phyloP scores from a whole-genome alignment of 371 early-diverging fungal species.

The Lichtheimia ornata region DNA sequence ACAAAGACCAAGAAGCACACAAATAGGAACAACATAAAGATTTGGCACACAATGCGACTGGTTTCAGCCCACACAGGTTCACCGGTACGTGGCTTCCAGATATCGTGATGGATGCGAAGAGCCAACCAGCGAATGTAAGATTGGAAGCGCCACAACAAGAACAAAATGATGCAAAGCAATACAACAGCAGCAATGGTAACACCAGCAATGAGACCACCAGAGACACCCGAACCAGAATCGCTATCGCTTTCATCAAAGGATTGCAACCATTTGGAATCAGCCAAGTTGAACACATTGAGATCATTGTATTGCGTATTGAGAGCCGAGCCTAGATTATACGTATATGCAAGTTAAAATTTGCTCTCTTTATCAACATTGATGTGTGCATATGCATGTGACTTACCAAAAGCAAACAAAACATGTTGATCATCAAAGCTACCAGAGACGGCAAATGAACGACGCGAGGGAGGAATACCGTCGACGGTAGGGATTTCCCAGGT shows the following conservation, averaged over 20 bases:
- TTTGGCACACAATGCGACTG: slow-evolving; percentile 40
- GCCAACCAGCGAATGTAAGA: slow-evolving; percentile 39
- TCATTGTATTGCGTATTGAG: slow-evolving; percentile 47
- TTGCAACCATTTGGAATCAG: slow-evolving; percentile 33
- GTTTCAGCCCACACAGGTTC: slow-evolving; percentile 58
- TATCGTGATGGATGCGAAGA: slow-evolving; percentile 42
- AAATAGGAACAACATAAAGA: slow-evolving; percentile 46
- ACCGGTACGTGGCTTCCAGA: slow-evolving; percentile 56
- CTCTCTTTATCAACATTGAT: neutral
- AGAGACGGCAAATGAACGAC: slow-evolving; percentile 40
- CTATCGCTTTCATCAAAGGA: slow-evolving; percentile 17
- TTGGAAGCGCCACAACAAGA: slow-evolving; percentile 49
- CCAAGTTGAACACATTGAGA: slow-evolving; percentile 36
- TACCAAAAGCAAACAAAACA: slow-evolving; percentile 48
- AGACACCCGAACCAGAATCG: slow-evolving; percentile 24
- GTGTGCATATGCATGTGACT: slow-evolving; percentile 4
- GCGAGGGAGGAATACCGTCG: slow-evolving; percentile 45
- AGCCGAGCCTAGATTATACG: slow-evolving; percentile 26
- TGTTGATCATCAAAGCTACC: slow-evolving; percentile 32
- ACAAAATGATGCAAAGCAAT: slow-evolving; percentile 34
- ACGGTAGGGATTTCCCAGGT: slow-evolving; percentile 37
- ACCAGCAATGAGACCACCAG: slow-evolving; percentile 47
- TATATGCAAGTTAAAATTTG: neutral
- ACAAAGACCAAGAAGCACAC: slow-evolving; percentile 44
- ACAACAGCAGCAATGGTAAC: slow-evolving; percentile 43